Conservation (phyloP, 768 basidiomycete species). For the Macrolepiota albuminosa region DNA sequence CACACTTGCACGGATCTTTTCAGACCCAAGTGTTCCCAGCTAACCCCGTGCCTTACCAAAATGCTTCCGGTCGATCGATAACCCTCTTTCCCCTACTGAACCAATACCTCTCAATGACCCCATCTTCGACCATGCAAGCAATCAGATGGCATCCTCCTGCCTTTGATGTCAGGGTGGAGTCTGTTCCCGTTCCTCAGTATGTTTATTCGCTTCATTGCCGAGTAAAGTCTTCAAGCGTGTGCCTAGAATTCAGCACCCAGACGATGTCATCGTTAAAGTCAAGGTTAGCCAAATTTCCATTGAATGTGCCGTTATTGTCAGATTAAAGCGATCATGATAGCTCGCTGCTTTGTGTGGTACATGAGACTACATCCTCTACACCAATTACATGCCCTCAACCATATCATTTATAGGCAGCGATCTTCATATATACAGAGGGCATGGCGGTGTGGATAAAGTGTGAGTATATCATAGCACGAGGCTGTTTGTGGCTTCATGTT, state of each 20-base stretch:
- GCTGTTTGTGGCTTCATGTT: not conserved
- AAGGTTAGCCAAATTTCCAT: constrained; percentile 35
- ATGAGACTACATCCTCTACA: constrained; percentile 3
- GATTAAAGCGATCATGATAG: constrained; percentile 25
- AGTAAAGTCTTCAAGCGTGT: not conserved
- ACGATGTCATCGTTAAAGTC: constrained; percentile 77
- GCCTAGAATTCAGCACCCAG: constrained; percentile 57
- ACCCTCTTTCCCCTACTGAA: not conserved
- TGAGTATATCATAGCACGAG: constrained; percentile 25
- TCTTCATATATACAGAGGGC: constrained; percentile 70
- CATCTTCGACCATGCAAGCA: constrained; percentile 27
- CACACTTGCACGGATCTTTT: not conserved
- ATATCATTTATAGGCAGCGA: constrained; percentile 47
- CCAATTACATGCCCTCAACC: not conserved
- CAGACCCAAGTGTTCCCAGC: not conserved
- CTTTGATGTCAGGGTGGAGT: constrained; percentile 68
- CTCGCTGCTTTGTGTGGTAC: constrained; percentile 61
- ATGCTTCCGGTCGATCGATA: not conserved
- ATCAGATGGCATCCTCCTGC: constrained; percentile 65
- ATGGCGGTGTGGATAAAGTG: constrained; percentile 47
- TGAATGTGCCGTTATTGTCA: not conserved
- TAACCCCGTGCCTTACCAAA: not conserved
- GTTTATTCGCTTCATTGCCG: not conserved
- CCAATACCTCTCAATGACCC: not conserved
- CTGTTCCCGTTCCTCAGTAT: constrained; percentile 48